phyloP scores from a whole-genome alignment of 805 yeast species.

The Yamadazyma scolyti region DNA sequence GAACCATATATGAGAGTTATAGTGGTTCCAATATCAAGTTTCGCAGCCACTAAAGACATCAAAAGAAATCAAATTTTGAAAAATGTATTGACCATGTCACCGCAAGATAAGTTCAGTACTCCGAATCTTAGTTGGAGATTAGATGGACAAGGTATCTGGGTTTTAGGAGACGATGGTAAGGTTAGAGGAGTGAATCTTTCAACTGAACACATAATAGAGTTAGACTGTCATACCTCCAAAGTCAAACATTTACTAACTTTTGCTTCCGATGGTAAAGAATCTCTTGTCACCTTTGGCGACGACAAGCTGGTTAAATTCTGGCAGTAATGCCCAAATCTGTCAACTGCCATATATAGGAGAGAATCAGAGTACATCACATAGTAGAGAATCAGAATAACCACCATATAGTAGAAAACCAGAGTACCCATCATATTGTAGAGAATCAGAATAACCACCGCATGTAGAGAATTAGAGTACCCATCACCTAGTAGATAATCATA shows the following conservation, averaged over 20 bases:
- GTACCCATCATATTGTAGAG: too few relatives aligned
- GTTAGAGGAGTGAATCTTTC: slow-evolving; percentile 57
- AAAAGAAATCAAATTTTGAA: slow-evolving; percentile 23
- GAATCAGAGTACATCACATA: too few relatives aligned
- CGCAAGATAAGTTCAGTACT: slow-evolving; percentile 65
- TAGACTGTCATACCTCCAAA: slow-evolving; percentile 42
- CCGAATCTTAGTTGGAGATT: slow-evolving; percentile 46
- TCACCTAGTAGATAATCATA: too few relatives aligned
- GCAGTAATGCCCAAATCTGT: slow-evolving; percentile 9
- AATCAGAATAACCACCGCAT: too few relatives aligned
- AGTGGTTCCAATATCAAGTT: slow-evolving; percentile 44
- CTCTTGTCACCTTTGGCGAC: slow-evolving; percentile 47
- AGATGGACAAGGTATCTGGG: slow-evolving; percentile 55
- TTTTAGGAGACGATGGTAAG: slow-evolving; percentile 65
- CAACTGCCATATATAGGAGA: too few relatives aligned
- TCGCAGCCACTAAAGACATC: slow-evolving; percentile 12
- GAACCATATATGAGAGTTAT: slow-evolving; percentile 73
- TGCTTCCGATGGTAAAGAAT: slow-evolving; percentile 19
- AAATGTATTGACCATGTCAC: slow-evolving; percentile 46
- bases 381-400: too few relatives aligned
- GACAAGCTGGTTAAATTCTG: slow-evolving; percentile 21
- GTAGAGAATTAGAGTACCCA: too few relatives aligned
- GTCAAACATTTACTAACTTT: slow-evolving; percentile 37
- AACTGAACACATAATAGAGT: slow-evolving; percentile 26
- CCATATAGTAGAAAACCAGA: too few relatives aligned